A percentile compares a stretch with the other conserved stretches of the same genome.
phyloP scores from a whole-genome alignment of 2,329 filamentous ascomycete genomes.

The Xylariaceae sp. region DNA sequence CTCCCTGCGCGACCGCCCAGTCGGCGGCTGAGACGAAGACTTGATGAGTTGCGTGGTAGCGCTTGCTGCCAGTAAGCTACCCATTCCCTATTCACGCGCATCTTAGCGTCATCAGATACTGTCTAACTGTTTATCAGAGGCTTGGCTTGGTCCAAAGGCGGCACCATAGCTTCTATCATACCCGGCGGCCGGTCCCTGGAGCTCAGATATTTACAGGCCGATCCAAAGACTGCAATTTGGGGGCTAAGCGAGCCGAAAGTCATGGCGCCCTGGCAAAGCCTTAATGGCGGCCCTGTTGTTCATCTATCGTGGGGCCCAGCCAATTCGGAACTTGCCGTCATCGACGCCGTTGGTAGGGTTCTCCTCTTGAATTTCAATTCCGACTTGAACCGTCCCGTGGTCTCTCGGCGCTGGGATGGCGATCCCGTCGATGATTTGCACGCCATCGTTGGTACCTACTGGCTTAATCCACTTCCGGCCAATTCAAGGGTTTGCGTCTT shows the following conservation, averaged over 20 bases:
- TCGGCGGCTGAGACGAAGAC: constrained; percentile 65
- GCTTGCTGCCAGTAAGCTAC: constrained; percentile 76
- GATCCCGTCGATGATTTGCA: constrained; percentile 71
- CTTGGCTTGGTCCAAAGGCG: constrained; percentile 82
- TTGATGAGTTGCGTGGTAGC: constrained; percentile 70
- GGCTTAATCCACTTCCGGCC: constrained; percentile 62
- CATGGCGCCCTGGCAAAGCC: constrained; percentile 56
- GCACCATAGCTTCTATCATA: constrained; percentile 78
- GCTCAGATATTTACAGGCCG: constrained; percentile 67
- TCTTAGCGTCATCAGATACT: constrained; percentile 13
- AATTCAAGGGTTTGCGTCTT: constrained; percentile 32
- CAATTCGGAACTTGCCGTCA: constrained; percentile 74
- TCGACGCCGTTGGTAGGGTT: constrained; percentile 75
- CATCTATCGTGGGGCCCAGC: constrained; percentile 77
- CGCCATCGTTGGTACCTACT: constrained; percentile 77
- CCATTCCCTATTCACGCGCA: not conserved
- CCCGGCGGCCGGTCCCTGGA: constrained; percentile 66
- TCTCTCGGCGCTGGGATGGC: constrained; percentile 57
- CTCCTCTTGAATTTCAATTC: constrained; percentile 68
- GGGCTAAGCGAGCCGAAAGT: constrained; percentile 67
- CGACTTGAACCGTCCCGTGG: constrained; percentile 67
- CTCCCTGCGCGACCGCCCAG: constrained; percentile 50
- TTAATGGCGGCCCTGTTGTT: constrained; percentile 64
- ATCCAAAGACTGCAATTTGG: constrained; percentile 69
- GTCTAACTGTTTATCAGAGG: constrained; percentile 48